Evolutionary conservation across 1,139 yeast genomes (phyloP).

Genomic region (Protomyces macrosporus): DNA sequence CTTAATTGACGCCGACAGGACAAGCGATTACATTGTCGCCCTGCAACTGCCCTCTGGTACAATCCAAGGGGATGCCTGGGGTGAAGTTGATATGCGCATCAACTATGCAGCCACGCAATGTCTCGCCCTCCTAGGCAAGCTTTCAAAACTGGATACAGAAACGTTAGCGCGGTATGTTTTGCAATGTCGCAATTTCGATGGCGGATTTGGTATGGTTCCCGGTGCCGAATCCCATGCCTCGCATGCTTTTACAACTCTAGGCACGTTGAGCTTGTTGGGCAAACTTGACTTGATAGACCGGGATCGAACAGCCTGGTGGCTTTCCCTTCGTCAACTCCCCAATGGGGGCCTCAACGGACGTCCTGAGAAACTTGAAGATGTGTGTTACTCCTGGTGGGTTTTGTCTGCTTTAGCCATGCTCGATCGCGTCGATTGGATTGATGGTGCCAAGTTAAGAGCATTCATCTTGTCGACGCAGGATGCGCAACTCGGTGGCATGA

Average conservation of each 20-base stretch:
- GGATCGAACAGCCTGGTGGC: conserved; percentile 68
- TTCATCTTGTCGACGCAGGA: conserved; percentile 81
- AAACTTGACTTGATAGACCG: conserved; percentile 45
- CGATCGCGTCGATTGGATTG: conserved; percentile 66
- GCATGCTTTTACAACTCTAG: conserved; percentile 83
- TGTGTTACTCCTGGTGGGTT: conserved; percentile 98
- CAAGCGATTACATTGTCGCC: conserved; percentile 48
- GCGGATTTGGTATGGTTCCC: conserved; percentile 90
- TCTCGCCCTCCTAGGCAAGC: conserved; percentile 59
- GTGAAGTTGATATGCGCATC: conserved; percentile 89
- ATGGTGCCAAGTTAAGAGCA: conserved; percentile 51
- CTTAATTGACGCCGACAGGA: conserved; percentile 39
- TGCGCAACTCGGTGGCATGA: conserved; percentile 71
- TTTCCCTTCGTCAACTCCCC: conserved; percentile 83
- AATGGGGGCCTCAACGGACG: conserved; percentile 93
- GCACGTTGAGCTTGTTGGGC: conserved; percentile 64
- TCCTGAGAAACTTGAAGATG: conserved; percentile 94
- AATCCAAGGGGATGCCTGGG: conserved; percentile 67
- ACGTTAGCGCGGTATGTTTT: conserved; percentile 63
- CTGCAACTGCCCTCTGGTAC: conserved; percentile 66
- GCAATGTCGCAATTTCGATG: conserved; percentile 82
- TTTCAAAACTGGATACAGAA: conserved; percentile 56
- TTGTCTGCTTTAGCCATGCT: conserved; percentile 70
- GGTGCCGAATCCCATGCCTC: conserved; percentile 96
- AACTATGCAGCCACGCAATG: conserved; percentile 76